phyloP scores from a whole-genome alignment of 2,329 filamentous ascomycete species.

The Colletotrichum sp. region DNA sequence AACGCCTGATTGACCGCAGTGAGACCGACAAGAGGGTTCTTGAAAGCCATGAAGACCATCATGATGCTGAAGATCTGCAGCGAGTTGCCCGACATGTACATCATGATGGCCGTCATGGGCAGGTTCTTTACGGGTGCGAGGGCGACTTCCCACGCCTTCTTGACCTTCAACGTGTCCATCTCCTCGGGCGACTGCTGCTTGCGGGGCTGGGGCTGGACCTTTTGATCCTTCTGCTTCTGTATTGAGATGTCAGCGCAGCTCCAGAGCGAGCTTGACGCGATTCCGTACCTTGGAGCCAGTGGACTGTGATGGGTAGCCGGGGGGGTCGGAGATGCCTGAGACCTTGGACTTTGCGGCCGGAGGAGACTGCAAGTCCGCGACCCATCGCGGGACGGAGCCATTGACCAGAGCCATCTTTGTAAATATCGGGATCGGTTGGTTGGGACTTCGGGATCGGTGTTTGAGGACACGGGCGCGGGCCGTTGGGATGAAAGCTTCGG shows the following conservation, averaged over 20 bases:
- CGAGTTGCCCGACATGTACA: constrained; percentile 99
- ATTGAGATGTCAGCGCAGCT: not conserved
- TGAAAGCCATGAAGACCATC: constrained; percentile 99
- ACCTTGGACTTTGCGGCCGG: constrained; percentile 71
- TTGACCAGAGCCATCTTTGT: constrained; percentile 22
- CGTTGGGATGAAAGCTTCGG: not conserved
- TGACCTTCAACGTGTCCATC: constrained; percentile 94
- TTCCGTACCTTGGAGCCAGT: constrained; percentile 61
- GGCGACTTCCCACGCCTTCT: constrained; percentile 98
- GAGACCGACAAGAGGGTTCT: constrained; percentile 88
- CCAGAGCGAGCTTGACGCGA: not conserved
- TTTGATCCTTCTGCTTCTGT: constrained; percentile 57
- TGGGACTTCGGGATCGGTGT: not conserved
- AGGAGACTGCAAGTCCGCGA: constrained; percentile 76
- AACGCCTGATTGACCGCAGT: constrained; percentile 87
- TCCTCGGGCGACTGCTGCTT: constrained; percentile 78
- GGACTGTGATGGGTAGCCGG: constrained; percentile 72
- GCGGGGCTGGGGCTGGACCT: constrained; percentile 56
- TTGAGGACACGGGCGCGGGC: not conserved
- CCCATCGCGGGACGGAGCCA: constrained; percentile 74
- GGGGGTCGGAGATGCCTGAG: constrained; percentile 78
- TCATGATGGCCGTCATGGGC: constrained; percentile 99
- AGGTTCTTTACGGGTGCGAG: constrained; percentile 91
- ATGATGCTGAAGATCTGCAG: constrained; percentile 99
- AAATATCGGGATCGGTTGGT: not conserved